phyloP scores from a whole-genome alignment of 164 flowering plant genomes.

The Aristolochia fimbriata region DNA sequence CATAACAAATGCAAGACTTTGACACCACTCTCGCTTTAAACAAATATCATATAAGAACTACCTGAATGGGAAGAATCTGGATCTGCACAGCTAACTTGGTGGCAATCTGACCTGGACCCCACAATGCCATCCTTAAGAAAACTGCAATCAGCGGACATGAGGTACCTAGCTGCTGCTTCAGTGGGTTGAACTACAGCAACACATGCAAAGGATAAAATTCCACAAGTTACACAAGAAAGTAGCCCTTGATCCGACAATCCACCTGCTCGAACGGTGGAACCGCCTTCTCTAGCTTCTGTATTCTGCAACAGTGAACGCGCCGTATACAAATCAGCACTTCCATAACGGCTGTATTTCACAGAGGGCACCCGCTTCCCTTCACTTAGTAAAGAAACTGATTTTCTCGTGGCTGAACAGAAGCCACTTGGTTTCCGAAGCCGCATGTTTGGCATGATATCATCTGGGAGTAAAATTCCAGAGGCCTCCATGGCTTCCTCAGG shows the following conservation, averaged over 20 bases:
- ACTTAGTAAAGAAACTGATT: slow-evolving; percentile 21
- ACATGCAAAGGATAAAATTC: slow-evolving; percentile 78
- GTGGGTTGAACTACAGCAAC: slow-evolving; percentile 75
- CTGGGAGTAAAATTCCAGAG: slow-evolving; percentile 18
- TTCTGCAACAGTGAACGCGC: slow-evolving; percentile 13
- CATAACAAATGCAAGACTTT: too few species aligned
- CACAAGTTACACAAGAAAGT: slow-evolving; percentile 92
- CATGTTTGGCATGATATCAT: slow-evolving; percentile 24
- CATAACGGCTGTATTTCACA: slow-evolving; percentile 9
- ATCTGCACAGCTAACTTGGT: slow-evolving; percentile 21
- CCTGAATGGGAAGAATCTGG: slow-evolving; percentile 26
- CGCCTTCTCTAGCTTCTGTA: slow-evolving; percentile 13
- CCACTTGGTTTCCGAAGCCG: slow-evolving; percentile 23
- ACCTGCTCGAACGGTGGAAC: slow-evolving; percentile 18
- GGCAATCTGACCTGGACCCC: slow-evolving; percentile 27
- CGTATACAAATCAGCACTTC: slow-evolving; percentile 12
- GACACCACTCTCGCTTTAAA: too few species aligned
- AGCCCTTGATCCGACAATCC: slow-evolving; percentile 54
- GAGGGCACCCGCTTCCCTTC: slow-evolving; percentile 19
- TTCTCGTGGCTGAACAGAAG: slow-evolving; percentile 33
- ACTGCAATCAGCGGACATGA: slow-evolving; percentile 71
- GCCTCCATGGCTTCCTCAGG: slow-evolving; percentile 30
- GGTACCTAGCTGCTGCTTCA: slow-evolving; percentile 59
- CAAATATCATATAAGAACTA: slow-evolving; percentile 9
- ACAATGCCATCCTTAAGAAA: slow-evolving; percentile 44